Percentiles rank a stretch among this genome's conserved stretches.
phyloP scores from a whole-genome alignment of 345 rosid genomes.

The Tarenaya hassleriana region DNA sequence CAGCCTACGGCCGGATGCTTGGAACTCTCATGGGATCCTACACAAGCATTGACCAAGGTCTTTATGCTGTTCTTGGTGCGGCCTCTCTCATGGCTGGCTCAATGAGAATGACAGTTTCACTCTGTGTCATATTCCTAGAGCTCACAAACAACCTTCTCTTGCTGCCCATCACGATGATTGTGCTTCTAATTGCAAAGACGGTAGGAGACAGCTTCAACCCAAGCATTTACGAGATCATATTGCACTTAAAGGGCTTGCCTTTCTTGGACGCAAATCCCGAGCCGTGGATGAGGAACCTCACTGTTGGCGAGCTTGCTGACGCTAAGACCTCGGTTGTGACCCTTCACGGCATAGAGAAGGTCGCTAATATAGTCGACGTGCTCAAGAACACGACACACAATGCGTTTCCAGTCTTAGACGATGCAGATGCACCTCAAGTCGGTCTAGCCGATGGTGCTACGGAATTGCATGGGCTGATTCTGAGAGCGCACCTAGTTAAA shows the following conservation, averaged over 20 bases:
- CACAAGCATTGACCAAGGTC: conserved; percentile 80
- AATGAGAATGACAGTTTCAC: conserved; percentile 97
- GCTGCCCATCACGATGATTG: conserved; percentile 84
- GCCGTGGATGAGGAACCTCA: conserved; percentile 91
- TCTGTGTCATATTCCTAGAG: conserved; percentile 90
- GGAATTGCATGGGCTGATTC: conserved; percentile 67
- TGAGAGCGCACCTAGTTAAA: conserved; percentile 70
- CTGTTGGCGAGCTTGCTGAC: conserved; percentile 74
- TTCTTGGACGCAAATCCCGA: conserved; percentile 92
- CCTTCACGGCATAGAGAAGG: conserved; percentile 71
- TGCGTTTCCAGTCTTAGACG: conserved; percentile 63
- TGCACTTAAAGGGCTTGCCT: conserved; percentile 80
- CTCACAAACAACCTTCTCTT: conserved; percentile 86
- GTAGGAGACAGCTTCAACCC: conserved; percentile 85
- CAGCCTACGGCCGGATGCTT: conserved; percentile 81
- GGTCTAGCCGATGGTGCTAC: conserved; percentile 33
- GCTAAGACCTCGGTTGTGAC: conserved; percentile 67
- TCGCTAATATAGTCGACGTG: conserved; percentile 64
- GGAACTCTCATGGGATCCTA: conserved; percentile 65
- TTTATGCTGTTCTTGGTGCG: conserved; percentile 92
- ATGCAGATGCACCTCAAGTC: conserved; percentile 37
- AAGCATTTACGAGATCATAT: conserved; percentile 77
- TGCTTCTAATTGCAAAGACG: conserved; percentile 74
- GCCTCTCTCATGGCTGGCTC: conserved; percentile 97
- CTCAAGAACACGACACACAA: conserved; percentile 70